Conservation (phyloP, 2,329 filamentous ascomycete genomes). For the Orbilia javanica region DNA sequence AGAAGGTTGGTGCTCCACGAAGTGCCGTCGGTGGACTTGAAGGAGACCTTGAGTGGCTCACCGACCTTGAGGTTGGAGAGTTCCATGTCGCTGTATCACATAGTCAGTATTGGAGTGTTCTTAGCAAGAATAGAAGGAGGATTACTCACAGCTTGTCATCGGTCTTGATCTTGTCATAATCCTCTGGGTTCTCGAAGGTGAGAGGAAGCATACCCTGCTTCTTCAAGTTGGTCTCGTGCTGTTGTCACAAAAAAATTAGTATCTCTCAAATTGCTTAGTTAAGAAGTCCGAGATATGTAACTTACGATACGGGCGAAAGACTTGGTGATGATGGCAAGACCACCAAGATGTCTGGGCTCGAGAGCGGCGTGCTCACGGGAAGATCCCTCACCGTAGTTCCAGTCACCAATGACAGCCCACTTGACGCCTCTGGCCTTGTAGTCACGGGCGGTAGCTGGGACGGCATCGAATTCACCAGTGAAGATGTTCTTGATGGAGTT, state of each 20-base stretch:
- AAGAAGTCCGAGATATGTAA: constrained; percentile 55
- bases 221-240: constrained; percentile 99
- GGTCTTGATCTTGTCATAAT: constrained; percentile 96
- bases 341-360: constrained; percentile 96
- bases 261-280: constrained; percentile 25
- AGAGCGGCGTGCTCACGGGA: constrained; percentile 98
- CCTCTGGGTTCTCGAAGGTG: constrained; percentile 91
- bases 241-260: constrained; percentile 32
- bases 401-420: constrained; percentile 99
- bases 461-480: constrained; percentile 84
- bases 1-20: constrained; percentile 84
- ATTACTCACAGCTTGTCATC: constrained; percentile 77
- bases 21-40: constrained; percentile 89
- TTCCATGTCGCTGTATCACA: constrained; percentile 75
- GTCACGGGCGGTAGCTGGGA: constrained; percentile 93
- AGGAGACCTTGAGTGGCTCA: constrained; percentile 89
- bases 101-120: constrained; percentile 49
- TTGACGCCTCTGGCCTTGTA: constrained; percentile 97
- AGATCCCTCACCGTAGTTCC: constrained; percentile 98
- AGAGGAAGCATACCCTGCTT: constrained; percentile 99
- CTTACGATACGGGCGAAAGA: constrained; percentile 91
- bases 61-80: constrained; percentile 91
- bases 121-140: background rate
- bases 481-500: constrained; percentile 97
- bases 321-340: constrained; percentile 94